Conservation (phyloP, 495 filamentous ascomycete genomes). For the Opeltia flavorubescens region DNA sequence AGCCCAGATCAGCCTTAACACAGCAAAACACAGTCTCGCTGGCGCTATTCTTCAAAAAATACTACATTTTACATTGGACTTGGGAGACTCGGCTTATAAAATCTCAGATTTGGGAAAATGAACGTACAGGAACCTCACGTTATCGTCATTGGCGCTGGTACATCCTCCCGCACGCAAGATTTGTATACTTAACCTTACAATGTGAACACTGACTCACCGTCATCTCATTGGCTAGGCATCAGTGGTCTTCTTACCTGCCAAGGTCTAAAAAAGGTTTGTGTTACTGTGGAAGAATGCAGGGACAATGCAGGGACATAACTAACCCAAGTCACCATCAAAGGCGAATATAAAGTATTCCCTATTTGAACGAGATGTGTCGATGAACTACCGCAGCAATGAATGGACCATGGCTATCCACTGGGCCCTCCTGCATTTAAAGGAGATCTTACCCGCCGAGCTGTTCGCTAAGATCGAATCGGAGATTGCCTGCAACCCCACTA, state of each 20-base stretch:
- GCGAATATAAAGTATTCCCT: constrained; percentile 29
- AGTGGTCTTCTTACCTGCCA: constrained; percentile 1
- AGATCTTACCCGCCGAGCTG: constrained; percentile 19
- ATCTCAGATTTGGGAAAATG: neutral
- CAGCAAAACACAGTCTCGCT: too few relatives aligned
- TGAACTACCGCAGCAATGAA: constrained; percentile 26
- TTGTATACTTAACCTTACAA: neutral
- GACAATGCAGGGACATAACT: too few relatives aligned
- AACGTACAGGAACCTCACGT: neutral
- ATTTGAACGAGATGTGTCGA: constrained; percentile 24
- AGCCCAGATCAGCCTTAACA: too few relatives aligned
- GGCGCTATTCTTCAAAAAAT: too few relatives aligned
- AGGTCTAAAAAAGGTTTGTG: constrained; percentile 4
- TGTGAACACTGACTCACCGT: neutral
- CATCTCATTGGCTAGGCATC: neutral
- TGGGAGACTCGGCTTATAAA: too few relatives aligned
- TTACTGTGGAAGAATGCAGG: neutral
- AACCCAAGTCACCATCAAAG: too few relatives aligned
- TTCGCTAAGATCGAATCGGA: constrained; percentile 18
- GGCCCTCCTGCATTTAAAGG: constrained; percentile 24
- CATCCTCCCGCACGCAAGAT: neutral
- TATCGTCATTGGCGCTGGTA: constrained; percentile 4
- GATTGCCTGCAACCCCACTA: constrained; percentile 20
- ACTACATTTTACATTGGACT: too few relatives aligned
- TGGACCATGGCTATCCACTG: constrained; percentile 39